These are phyloP conservation scores for Didymosphaeria variabile DNA, from an alignment of 2,329 filamentous ascomycete genomes.

Conservation along the genomic window DNA sequence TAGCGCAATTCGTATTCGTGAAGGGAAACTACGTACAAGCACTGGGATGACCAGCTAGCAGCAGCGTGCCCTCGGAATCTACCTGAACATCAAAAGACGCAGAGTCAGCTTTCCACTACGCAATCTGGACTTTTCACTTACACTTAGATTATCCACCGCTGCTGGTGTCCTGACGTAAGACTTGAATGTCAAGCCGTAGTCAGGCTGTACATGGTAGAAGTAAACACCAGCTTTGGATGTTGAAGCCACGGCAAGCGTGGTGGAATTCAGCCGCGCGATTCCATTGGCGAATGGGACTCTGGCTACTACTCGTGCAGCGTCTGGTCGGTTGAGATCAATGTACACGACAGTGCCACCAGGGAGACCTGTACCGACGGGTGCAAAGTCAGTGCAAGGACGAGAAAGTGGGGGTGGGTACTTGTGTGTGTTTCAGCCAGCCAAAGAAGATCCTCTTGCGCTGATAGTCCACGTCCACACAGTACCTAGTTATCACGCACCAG, in stretches of 20 bases:
- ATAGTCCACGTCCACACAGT: too few relatives aligned
- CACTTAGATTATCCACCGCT: constrained; percentile 52
- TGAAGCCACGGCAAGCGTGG: constrained; percentile 52
- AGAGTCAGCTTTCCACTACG: background rate
- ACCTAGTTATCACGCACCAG: background rate
- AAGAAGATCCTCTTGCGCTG: too few relatives aligned
- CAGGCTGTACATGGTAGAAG: constrained; percentile 40
- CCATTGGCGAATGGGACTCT: constrained; percentile 55
- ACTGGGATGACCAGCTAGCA: constrained; percentile 55
- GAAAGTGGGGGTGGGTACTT: too few relatives aligned
- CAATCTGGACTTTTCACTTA: constrained; percentile 13
- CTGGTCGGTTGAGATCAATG: constrained; percentile 34
- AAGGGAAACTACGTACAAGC: constrained; percentile 20
- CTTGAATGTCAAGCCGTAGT: constrained; percentile 22
- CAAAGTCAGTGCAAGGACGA: too few relatives aligned
- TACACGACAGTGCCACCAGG: constrained; percentile 51
- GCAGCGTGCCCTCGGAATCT: constrained; percentile 48
- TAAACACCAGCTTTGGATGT: constrained; percentile 44
- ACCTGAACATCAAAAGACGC: background rate
- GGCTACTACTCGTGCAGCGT: constrained; percentile 34
- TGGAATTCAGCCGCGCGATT: constrained; percentile 47
- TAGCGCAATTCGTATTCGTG: too few relatives aligned
- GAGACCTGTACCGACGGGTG: constrained; percentile 19
- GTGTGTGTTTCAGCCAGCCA: too few relatives aligned
- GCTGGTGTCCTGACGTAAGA: constrained; percentile 38